phyloP scores from a whole-genome alignment of 352 stramenopile species.

The Phytophthora hibernalis region DNA sequence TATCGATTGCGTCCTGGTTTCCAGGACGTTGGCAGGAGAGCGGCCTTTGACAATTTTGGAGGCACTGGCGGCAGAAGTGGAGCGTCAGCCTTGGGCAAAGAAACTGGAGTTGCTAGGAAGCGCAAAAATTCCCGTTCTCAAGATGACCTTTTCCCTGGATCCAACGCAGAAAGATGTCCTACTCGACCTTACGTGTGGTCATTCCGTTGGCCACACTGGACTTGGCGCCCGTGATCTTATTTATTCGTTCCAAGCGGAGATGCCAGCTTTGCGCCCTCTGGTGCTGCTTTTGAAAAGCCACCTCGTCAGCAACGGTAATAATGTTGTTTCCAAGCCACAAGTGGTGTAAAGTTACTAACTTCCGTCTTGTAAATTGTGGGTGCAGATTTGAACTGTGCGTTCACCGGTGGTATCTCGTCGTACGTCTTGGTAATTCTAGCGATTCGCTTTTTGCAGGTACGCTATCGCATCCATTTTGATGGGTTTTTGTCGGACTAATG shows the following conservation, averaged over 20 bases:
- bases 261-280: slow-evolving; percentile 94
- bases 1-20: slow-evolving; percentile 96
- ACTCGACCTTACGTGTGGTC: slow-evolving; percentile 95
- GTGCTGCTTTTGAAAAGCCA: slow-evolving; percentile 95
- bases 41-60: slow-evolving; percentile 91
- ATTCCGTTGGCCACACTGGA: slow-evolving; percentile 95
- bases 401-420: slow-evolving; percentile 95
- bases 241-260: slow-evolving; percentile 88
- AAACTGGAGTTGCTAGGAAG: slow-evolving; percentile 94
- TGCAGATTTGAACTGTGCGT: slow-evolving; percentile 92
- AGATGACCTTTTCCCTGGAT: slow-evolving; percentile 77
- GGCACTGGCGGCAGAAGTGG: slow-evolving; percentile 85
- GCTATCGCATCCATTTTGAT: neutral
- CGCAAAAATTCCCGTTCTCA: slow-evolving; percentile 97
- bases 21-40: slow-evolving; percentile 78
- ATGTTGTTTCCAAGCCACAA: neutral
- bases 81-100: slow-evolving; percentile 75
- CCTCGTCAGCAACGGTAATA: slow-evolving; percentile 61
- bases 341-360: slow-evolving; percentile 22
- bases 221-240: slow-evolving; percentile 93
- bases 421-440: slow-evolving; percentile 96
- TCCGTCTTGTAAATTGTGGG: slow-evolving; percentile 28
- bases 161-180: slow-evolving; percentile 57
- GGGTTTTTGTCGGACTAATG: neutral
- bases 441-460: slow-evolving; percentile 93